Percentiles rank a stretch among this genome's conserved stretches.
Conservation (phyloP, 129 eudicot genomes). For the Artemisia argyi region DNA sequence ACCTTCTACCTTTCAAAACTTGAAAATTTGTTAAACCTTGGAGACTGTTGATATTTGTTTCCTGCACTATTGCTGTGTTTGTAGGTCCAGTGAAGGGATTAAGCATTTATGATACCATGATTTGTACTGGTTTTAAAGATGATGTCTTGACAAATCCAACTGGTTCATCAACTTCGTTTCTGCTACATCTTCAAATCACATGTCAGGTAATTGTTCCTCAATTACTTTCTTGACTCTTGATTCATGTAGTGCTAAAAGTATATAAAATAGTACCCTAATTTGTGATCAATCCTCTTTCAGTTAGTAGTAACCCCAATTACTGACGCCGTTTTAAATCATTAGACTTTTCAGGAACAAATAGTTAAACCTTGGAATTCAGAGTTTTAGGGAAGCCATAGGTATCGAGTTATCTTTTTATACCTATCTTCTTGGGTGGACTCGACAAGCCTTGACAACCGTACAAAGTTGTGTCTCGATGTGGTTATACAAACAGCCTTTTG, state of each 20-base stretch:
- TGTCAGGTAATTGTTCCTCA: neutral
- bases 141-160: neutral
- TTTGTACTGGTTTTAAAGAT: neutral
- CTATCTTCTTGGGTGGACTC: too few species aligned
- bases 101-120: neutral
- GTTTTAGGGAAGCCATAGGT: too few species aligned
- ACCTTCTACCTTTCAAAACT: too few species aligned
- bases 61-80: neutral
- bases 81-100: conserved; percentile 2
- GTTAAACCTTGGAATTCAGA: too few species aligned
- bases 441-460: too few species aligned
- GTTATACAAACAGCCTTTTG: too few species aligned
- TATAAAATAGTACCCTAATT: neutral
- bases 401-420: too few species aligned
- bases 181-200: conserved; percentile 2
- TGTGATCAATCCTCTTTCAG: conserved; percentile 2
- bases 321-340: neutral
- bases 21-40: neutral
- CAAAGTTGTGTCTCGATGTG: too few species aligned
- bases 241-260: neutral
- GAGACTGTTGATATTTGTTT: neutral
- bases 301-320: neutral
- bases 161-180: neutral
- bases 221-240: neutral
- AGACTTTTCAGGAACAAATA: neutral